Percentiles rank a stretch among this genome's conserved stretches.
Evolutionary conservation across 345 rosid genomes (phyloP).

Genomic region (Balakata baccata): DNA sequence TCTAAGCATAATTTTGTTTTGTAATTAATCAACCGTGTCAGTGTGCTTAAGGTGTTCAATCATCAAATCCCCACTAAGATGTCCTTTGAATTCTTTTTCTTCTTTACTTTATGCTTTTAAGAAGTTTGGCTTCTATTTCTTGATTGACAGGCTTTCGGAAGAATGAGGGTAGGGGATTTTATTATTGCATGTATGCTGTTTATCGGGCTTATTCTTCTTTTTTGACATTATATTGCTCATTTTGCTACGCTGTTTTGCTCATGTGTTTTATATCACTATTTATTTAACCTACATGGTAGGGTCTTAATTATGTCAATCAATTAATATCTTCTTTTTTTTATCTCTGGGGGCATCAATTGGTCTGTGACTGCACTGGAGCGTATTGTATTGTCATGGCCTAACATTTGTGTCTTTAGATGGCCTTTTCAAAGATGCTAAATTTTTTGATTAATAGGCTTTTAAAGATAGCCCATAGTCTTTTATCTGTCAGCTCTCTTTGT

Average conservation of each 20-base stretch:
- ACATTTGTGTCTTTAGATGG: neutral
- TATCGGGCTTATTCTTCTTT: too few relatives aligned
- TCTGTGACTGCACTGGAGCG: neutral
- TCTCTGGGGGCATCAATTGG: neutral
- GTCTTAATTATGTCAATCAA: neutral
- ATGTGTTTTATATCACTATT: too few relatives aligned
- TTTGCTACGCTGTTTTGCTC: too few relatives aligned
- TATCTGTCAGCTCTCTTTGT: neutral
- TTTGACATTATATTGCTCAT: too few relatives aligned
- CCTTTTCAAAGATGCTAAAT: neutral
- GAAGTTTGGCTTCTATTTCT: neutral
- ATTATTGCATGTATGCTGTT: too few relatives aligned
- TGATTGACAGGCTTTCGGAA: neutral
- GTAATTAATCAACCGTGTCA: neutral
- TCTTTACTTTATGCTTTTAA: neutral
- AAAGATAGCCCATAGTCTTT: neutral
- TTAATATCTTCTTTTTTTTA: neutral
- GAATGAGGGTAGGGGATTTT: neutral
- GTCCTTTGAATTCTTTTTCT: neutral
- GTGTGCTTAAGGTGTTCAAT: neutral
- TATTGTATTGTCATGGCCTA: neutral
- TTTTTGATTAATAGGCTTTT: neutral
- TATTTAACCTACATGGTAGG: neutral
- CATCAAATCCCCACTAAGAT: neutral
- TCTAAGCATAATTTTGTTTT: neutral